A percentile compares a stretch with the other conserved stretches of the same genome.
phyloP scores from a whole-genome alignment of 805 yeast species.

The Wickerhamiella sorbophila region DNA sequence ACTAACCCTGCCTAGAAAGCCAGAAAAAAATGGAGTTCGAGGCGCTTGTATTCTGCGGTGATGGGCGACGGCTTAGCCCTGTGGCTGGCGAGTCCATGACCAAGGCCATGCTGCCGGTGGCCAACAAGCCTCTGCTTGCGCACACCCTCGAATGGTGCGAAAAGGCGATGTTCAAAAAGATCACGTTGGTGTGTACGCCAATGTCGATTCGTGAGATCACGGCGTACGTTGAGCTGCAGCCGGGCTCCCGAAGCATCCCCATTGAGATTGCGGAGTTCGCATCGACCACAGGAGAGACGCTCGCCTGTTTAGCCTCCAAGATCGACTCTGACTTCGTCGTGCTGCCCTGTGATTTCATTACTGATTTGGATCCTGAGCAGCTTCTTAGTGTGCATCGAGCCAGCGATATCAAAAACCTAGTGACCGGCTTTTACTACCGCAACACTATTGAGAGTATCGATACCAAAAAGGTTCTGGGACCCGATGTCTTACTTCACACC shows the following conservation, averaged over 20 bases:
- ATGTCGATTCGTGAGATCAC: conserved; percentile 34
- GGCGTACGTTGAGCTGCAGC: not conserved
- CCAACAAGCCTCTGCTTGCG: conserved; percentile 75
- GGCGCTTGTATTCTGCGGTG: conserved; percentile 81
- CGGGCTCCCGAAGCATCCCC: not conserved
- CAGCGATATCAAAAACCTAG: conserved; percentile 50
- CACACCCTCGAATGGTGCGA: conserved; percentile 91
- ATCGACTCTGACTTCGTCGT: conserved; percentile 47
- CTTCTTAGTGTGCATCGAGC: conserved; percentile 72
- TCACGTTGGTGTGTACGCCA: conserved; percentile 46
- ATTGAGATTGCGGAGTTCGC: not conserved
- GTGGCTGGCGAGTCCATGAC: conserved; percentile 55
- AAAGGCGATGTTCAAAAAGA: conserved; percentile 51
- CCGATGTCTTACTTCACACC: conserved; percentile 40
- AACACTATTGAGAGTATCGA: conserved; percentile 67
- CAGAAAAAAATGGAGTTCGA: conserved; percentile 69
- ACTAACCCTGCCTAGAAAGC: too few relatives aligned
- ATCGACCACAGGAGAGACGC: conserved; percentile 13
- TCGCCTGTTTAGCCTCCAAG: conserved; percentile 9
- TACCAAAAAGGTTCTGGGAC: conserved; percentile 47
- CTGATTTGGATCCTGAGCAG: conserved; percentile 83
- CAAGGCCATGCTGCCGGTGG: conserved; percentile 81
- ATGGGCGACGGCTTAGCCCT: conserved; percentile 60
- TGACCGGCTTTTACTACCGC: conserved; percentile 54
- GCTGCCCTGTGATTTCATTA: conserved; percentile 86